phyloP scores from a whole-genome alignment of 345 rosid species.

The Balakata baccata region DNA sequence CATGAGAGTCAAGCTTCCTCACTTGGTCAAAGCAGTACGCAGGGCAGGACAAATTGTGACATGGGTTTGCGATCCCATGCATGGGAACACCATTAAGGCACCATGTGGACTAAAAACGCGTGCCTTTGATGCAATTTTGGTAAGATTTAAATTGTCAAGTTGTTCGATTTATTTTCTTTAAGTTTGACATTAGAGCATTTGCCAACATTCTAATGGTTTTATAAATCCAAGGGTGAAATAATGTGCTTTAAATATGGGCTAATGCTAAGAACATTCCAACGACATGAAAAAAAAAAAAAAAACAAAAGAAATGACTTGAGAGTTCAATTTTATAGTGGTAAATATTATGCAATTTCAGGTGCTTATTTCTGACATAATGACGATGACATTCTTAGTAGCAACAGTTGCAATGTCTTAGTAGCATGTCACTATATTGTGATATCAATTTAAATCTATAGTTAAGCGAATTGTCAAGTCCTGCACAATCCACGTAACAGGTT shows the following conservation, averaged over 20 bases:
- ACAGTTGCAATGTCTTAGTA: not conserved
- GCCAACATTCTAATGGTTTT: not conserved
- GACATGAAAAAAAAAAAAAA: not conserved
- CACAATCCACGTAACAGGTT: not conserved
- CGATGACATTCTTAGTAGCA: not conserved
- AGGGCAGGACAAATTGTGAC: slow-evolving; percentile 26
- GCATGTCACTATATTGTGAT: not conserved
- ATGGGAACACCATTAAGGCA: slow-evolving; percentile 32
- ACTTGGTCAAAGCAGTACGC: slow-evolving; percentile 26
- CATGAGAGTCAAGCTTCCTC: slow-evolving; percentile 32
- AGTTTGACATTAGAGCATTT: not conserved
- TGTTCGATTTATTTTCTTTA: not conserved
- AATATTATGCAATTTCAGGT: not conserved
- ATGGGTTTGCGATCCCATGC: slow-evolving; percentile 37
- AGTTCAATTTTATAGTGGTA: not conserved
- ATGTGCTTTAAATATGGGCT: too few relatives aligned
- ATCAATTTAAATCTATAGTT: not conserved
- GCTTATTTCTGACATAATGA: not conserved
- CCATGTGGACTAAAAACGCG: slow-evolving; percentile 32
- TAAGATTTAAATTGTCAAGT: not conserved
- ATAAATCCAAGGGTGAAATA: not conserved
- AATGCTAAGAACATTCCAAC: too few relatives aligned
- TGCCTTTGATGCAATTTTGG: slow-evolving; percentile 30
- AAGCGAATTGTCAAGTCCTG: not conserved
- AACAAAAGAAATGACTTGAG: not conserved